Conservation (phyloP, 495 filamentous ascomycete species). For the Hypoxylon fragiforme region DNA sequence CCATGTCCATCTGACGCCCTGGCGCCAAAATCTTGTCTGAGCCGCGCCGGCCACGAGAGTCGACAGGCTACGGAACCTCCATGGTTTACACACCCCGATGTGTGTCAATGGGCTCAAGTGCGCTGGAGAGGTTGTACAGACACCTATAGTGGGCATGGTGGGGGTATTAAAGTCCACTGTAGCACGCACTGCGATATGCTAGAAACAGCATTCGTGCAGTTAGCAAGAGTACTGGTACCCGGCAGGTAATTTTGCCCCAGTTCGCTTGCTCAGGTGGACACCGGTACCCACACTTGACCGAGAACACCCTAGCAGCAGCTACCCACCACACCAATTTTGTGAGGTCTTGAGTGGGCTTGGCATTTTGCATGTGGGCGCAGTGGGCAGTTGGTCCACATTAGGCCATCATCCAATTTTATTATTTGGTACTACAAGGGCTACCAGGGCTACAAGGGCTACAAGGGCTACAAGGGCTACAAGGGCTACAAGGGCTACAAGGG, state of each 20-base stretch:
- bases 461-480: too few relatives aligned
- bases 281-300: constrained; percentile 34
- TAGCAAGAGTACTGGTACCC: constrained; percentile 26
- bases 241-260: constrained; percentile 29
- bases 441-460: too few relatives aligned
- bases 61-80: constrained; percentile 1
- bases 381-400: constrained; percentile 19
- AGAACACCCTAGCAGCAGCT: constrained; percentile 30
- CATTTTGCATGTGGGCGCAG: constrained; percentile 34
- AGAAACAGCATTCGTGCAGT: neutral
- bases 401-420: constrained; percentile 28
- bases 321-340: constrained; percentile 35
- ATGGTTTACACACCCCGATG: too few relatives aligned
- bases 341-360: constrained; percentile 27
- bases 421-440: too few relatives aligned
- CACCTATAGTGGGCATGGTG: constrained; percentile 7
- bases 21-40: constrained; percentile 32
- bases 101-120: too few relatives aligned
- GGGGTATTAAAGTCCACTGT: constrained; percentile 13
- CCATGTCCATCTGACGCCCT: constrained; percentile 28
- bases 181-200: constrained; percentile 13
- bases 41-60: constrained; percentile 18
- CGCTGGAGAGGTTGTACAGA: too few relatives aligned
- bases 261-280: constrained; percentile 36
- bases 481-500: too few relatives aligned